A percentile compares a stretch with the other conserved stretches of the same genome.
phyloP scores from a whole-genome alignment of 192 early-diverging fungal species.

The Backusella sp. region DNA sequence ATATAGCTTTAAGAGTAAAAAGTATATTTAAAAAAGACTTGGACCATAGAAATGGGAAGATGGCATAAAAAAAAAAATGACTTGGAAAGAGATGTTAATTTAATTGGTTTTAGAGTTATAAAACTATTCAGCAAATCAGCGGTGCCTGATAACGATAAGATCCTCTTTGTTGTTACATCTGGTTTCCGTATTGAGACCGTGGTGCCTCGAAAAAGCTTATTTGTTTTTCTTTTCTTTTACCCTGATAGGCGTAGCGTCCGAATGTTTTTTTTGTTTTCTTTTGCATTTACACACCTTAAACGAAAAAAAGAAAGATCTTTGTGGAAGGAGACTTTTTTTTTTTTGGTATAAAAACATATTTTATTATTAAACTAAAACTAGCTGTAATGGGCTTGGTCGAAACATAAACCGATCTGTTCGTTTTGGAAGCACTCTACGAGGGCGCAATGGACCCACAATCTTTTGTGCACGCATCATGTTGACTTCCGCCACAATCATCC shows the following conservation, averaged over 20 bases:
- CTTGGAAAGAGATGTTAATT: neutral
- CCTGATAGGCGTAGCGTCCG: neutral
- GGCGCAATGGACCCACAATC: slow-evolving; percentile 44
- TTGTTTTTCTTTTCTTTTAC: neutral
- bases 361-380: neutral
- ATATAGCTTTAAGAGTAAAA: neutral
- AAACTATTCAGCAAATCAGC: neutral
- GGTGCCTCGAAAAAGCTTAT: slow-evolving; percentile 6
- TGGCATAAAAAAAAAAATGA: neutral
- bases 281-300: neutral
- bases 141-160: neutral
- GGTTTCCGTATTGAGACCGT: neutral
- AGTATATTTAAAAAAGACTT: neutral
- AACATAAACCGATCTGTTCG: slow-evolving; percentile 33
- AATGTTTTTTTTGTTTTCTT: neutral
- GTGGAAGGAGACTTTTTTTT: neutral
- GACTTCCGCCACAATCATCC: slow-evolving; percentile 54
- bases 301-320: neutral
- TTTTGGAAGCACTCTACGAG: slow-evolving; percentile 40
- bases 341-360: neutral
- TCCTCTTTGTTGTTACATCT: neutral
- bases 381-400: slow-evolving; percentile 19
- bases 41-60: neutral
- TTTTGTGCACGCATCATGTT: slow-evolving; percentile 55
- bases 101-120: neutral